Percentiles rank a stretch among this genome's conserved stretches.
Conservation (phyloP, 1,139 yeast genomes). For the Meyerozyma sp. region DNA sequence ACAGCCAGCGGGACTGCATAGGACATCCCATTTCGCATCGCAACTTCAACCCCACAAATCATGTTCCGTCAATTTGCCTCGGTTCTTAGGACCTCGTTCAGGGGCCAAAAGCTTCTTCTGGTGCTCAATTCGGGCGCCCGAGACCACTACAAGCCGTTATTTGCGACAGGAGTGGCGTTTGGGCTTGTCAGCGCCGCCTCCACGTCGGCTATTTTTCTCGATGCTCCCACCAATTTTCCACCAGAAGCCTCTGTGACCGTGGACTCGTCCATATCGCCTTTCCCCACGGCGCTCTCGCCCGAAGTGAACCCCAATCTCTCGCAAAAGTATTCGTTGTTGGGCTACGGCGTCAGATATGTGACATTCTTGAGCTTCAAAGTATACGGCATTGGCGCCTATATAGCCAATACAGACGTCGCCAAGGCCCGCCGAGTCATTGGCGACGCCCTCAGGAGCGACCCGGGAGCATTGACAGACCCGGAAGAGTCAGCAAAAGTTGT, state of each 20-base stretch:
- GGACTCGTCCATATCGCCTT: slow-evolving; percentile 47
- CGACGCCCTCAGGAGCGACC: slow-evolving; percentile 25
- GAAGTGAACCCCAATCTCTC: slow-evolving; percentile 15
- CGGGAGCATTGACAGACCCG: slow-evolving; percentile 21
- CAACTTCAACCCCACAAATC: neutral
- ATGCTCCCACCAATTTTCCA: neutral
- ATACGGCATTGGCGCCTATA: slow-evolving; percentile 78
- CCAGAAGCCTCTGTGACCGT: slow-evolving; percentile 26
- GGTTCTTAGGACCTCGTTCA: neutral
- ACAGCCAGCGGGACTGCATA: neutral
- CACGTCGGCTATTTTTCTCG: neutral
- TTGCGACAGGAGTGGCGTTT: neutral
- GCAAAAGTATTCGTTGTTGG: slow-evolving; percentile 49
- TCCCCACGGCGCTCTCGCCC: slow-evolving; percentile 32
- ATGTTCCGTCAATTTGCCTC: neutral
- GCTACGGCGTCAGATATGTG: slow-evolving; percentile 77
- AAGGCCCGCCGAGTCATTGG: slow-evolving; percentile 36
- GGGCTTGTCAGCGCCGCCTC: neutral
- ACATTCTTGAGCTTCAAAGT: slow-evolving; percentile 82
- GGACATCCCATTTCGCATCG: neutral
- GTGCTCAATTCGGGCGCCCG: neutral
- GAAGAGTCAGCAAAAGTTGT: slow-evolving; percentile 44
- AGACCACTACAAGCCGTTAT: neutral
- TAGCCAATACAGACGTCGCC: slow-evolving; percentile 52
- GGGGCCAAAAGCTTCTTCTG: neutral